phyloP scores from a whole-genome alignment of 352 stramenopile genomes.

The Phytophthora constricta region DNA sequence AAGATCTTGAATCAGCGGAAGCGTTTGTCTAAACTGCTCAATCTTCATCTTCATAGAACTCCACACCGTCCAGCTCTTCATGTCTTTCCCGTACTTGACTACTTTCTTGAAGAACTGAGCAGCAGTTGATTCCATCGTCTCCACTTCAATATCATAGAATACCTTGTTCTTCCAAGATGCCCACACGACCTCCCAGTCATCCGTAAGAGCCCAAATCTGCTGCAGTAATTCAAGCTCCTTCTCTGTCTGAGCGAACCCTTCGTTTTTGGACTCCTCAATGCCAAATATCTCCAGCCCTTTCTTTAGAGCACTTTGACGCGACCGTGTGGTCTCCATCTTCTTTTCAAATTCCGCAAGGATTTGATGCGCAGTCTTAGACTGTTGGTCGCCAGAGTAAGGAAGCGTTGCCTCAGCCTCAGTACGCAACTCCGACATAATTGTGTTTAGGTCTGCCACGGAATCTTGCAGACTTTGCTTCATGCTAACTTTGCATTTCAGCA shows the following conservation, averaged over 20 bases:
- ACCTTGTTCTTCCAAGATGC: conserved; percentile 92
- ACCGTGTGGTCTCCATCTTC: conserved; percentile 84
- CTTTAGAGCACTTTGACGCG: conserved; percentile 76
- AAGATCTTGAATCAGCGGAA: conserved; percentile 94
- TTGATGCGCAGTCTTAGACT: conserved; percentile 54
- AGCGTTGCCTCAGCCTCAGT: conserved; percentile 76
- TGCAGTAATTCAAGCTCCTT: conserved; percentile 90
- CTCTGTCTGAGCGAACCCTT: conserved; percentile 86
- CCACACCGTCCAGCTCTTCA: conserved; percentile 93
- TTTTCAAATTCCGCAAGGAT: conserved; percentile 90
- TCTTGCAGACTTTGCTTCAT: conserved; percentile 97
- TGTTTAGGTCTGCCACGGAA: conserved; percentile 87
- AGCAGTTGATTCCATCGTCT: conserved; percentile 91
- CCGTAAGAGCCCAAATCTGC: conserved; percentile 90
- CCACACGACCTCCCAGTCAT: conserved; percentile 92
- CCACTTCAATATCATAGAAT: conserved; percentile 93
- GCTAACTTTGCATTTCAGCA: conserved; percentile 94
- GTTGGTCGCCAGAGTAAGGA: conserved; percentile 76
- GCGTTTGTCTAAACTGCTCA: conserved; percentile 92
- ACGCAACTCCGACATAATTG: conserved; percentile 82
- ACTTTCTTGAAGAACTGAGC: conserved; percentile 93
- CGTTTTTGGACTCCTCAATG: conserved; percentile 89
- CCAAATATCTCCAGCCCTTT: conserved; percentile 94
- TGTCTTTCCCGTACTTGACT: conserved; percentile 93
- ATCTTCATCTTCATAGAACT: conserved; percentile 94